Conservation (phyloP, 345 rosid species). For the Pistacia integerrima region DNA sequence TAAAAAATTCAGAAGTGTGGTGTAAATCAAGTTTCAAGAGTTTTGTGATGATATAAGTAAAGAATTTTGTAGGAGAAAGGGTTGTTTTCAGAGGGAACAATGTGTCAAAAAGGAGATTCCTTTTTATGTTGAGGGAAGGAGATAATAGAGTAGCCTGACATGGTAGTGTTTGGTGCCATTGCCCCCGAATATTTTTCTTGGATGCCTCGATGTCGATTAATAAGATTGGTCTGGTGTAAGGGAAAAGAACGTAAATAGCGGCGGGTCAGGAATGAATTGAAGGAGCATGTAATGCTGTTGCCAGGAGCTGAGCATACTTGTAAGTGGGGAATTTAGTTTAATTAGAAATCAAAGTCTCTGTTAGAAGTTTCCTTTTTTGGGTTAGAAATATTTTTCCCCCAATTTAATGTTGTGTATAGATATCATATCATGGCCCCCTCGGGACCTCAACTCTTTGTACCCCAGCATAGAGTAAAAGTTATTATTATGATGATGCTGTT, state of each 20-base stretch:
- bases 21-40: constrained; percentile 24
- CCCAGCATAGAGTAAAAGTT: constrained; percentile 8
- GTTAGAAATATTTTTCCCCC: neutral
- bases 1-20: constrained; percentile 17
- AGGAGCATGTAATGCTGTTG: constrained; percentile 11
- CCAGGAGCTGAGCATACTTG: constrained; percentile 23
- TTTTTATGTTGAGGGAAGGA: constrained; percentile 19
- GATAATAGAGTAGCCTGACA: constrained; percentile 29
- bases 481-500: neutral
- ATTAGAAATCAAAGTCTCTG: neutral
- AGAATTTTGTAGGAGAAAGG: constrained; percentile 32
- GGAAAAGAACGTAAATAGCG: constrained; percentile 11
- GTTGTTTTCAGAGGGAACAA: constrained; percentile 23
- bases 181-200: constrained; percentile 8
- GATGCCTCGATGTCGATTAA: neutral
- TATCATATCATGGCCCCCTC: neutral
- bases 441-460: constrained; percentile 3
- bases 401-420: constrained; percentile 8
- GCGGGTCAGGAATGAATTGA: constrained; percentile 16
- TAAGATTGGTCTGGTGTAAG: constrained; percentile 25
- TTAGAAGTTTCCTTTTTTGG: neutral
- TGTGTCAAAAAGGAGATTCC: constrained; percentile 9
- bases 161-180: constrained; percentile 16
- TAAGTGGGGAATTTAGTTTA: constrained; percentile 26
- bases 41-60: constrained; percentile 14